Base-by-base conservation (phyloP, 2,329 filamentous ascomycete genomes). In the Leptographium flavum region DNA sequence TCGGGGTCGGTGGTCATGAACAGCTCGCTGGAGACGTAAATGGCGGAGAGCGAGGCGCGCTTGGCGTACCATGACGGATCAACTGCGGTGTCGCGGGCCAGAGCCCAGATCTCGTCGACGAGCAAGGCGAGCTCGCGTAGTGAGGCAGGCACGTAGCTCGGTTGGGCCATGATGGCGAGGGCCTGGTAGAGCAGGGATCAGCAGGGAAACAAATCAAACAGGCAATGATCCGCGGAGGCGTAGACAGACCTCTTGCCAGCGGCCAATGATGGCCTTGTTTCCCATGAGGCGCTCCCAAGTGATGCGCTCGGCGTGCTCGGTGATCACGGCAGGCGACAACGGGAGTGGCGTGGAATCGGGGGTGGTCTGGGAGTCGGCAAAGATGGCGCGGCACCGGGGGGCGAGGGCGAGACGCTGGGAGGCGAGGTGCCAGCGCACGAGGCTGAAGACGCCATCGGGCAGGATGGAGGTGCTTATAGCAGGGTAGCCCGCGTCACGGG, bases 31-130 rank as follows among this genome's bases (percentile, higher is more conserved):
- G 80, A 77, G 43, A 86, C 86, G 54, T 78, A 79, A 36, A 74
- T 67, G 53, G 71, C 63, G 30, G 73, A 73, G 10, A 78, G 61
- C 19, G 68, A 69, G 4, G 67, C 73, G 41, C 74, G 71, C 58
- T 77, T 77, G 46, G 72, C 68, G 57, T 98, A 98, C 92, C 92
- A 98, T 5, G 79, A 81, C 4, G 77, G 74, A 61, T 96, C 88
- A 49, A 95, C 84, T 21, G 80, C 74, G 21, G 66, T 70, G 61
- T 96, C 92, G 42, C 87, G 86, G 0, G 90, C 77, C 4, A 94
- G 75, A 57, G 83, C 87, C 72, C 83, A 85, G 43, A 98, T 93
- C 61, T 98, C 92, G 60, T 95, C 90, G n/a, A 83, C 75, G 5
- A 98, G 76, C 42, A 74, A 69, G 36, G 83, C 79, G 4, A 98